Conservation (phyloP, 2,329 filamentous ascomycete species). For the Colletotrichum sp. region DNA sequence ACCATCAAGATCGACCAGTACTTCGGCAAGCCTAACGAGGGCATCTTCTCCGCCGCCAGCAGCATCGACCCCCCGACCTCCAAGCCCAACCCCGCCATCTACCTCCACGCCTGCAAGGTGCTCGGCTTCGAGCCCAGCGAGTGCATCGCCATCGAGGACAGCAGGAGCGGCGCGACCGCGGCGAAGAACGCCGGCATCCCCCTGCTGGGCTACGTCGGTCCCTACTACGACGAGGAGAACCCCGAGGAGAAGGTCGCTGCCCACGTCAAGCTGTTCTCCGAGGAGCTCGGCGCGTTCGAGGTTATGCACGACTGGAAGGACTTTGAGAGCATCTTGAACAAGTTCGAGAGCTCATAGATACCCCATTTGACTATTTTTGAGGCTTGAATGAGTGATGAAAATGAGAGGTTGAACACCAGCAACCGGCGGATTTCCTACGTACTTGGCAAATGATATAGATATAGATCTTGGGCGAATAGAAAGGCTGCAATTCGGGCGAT, state of each 20-base stretch:
- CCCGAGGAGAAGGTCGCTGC: constrained; percentile 64
- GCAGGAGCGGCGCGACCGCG: constrained; percentile 81
- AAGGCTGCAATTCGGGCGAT: not conserved
- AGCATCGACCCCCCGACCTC: constrained; percentile 78
- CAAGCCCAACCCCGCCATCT: constrained; percentile 91
- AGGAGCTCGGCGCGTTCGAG: constrained; percentile 20
- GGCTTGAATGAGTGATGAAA: not conserved
- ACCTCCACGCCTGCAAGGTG: constrained; percentile 76
- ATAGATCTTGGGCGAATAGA: constrained; percentile 2
- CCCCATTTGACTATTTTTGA: not conserved
- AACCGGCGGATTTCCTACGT: not conserved
- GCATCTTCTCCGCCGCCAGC: constrained; percentile 82
- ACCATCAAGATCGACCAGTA: constrained; percentile 81
- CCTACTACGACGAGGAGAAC: constrained; percentile 68
- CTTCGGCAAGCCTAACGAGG: constrained; percentile 72
- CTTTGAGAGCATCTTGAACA: constrained; percentile 21
- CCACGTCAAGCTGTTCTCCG: constrained; percentile 12
- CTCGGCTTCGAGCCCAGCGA: constrained; percentile 75
- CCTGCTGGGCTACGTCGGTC: constrained; percentile 84
- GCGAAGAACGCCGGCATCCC: constrained; percentile 78
- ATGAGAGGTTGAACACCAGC: not conserved
- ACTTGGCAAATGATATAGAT: not conserved
- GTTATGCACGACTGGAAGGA: constrained; percentile 23
- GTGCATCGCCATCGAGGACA: constrained; percentile 86
- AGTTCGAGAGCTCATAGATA: constrained; percentile 23